Evolutionary conservation across 176 grass and related monocot genomes (phyloP), one percentile per base, ranked within the genome.

Genomic region (Paspalum notatum): DNA sequence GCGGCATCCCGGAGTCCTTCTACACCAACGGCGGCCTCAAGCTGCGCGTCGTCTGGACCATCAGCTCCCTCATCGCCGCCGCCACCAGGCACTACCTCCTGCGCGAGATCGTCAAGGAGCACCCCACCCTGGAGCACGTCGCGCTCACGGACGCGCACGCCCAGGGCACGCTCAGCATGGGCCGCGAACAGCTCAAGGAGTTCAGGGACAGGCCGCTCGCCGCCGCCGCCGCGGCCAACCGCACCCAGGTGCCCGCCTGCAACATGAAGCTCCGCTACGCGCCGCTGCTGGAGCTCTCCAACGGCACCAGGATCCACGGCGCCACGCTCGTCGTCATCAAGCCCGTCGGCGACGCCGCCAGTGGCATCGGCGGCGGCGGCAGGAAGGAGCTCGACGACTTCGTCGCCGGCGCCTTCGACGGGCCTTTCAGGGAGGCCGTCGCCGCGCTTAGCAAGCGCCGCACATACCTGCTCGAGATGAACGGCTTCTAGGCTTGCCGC

Each of bases 251-350:
- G 48, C 89, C 92, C 4, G 92, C 92, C 66, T 91, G 89, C 67
- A 94, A 94, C 76, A 94, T 94, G 92, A 94, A 94, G 72, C 86
- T 94, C 71, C 86, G 89, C 4, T 94, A 94, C 89, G 89, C 92
- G 51, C 92, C 89, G 11, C 15, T 84, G 39, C 87, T 94, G 10
- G 89, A 94, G 76, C 86, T 94, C 77, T 88, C 89, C 1, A 86
- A 91, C 20, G 89, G 92, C 42, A 84, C 87, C 22, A 79, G 83
- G 83, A 86, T 94, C 83, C 89, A 94, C 71, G 92, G 92, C 45
- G 92, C 89, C 20, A 94, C 92, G 65, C 86, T 94, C 47, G 85
- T 94, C 32, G 80, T 82, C 16, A 91, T 94, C 92, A 94, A 86
- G 76, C 92, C 92, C 12, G 92, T 88, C n/a, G 83, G 76, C 67